Conservation (phyloP, 2,329 filamentous ascomycete species). For the Cadophora sp. region DNA sequence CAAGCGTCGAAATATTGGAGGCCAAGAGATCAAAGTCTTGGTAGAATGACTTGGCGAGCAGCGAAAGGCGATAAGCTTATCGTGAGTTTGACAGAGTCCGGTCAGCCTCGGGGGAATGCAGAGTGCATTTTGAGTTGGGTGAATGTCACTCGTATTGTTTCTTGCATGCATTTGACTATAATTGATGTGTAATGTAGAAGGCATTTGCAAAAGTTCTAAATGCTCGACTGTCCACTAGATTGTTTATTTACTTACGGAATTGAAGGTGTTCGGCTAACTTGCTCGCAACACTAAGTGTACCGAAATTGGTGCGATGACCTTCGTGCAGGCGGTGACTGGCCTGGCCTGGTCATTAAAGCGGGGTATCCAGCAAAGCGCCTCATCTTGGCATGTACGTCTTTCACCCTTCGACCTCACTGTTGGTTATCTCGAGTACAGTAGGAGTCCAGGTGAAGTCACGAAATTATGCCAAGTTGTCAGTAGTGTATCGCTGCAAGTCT, state of each 20-base stretch:
- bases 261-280: neutral
- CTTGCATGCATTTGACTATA: neutral
- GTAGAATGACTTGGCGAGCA: neutral
- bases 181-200: neutral
- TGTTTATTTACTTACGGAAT: neutral
- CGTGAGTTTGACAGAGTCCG: neutral
- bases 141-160: neutral
- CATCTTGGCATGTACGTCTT: neutral
- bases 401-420: neutral
- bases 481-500: neutral
- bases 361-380: neutral
- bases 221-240: neutral
- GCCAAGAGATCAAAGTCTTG: conserved; percentile 13
- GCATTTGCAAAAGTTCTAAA: neutral
- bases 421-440: neutral
- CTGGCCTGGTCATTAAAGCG: neutral
- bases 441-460: neutral
- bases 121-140: neutral
- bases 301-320: neutral
- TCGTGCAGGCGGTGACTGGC: neutral
- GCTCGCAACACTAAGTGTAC: neutral
- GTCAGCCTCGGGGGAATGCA: conserved; percentile 5
- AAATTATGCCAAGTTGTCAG: neutral
- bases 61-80: conserved; percentile 16
- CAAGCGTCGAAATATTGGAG: neutral